phyloP scores from a whole-genome alignment of 2,329 filamentous ascomycete genomes.

The Botrytis fabae region DNA sequence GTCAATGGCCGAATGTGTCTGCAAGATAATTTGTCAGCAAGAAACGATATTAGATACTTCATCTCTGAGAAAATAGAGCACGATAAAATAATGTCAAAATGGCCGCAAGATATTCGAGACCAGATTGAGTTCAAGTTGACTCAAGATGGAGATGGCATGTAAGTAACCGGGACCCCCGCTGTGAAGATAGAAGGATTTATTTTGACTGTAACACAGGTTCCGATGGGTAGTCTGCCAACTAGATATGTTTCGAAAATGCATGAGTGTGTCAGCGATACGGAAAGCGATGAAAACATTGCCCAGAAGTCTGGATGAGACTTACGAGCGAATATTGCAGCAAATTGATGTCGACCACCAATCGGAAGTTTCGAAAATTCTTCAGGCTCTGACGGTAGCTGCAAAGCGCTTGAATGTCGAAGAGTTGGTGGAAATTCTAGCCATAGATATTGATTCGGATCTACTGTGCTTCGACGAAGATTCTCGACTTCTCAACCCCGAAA shows the following conservation, averaged over 20 bases:
- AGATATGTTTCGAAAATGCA: conserved; percentile 33
- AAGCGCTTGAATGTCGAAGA: conserved; percentile 34
- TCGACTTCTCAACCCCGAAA: conserved; percentile 41
- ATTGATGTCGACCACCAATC: conserved; percentile 31
- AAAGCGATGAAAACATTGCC: conserved; percentile 41
- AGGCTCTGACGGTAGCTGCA: conserved; percentile 33
- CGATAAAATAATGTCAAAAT: conserved; percentile 34
- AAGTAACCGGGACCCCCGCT: conserved; percentile 22
- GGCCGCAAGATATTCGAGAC: conserved; percentile 33
- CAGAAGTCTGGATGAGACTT: conserved; percentile 41
- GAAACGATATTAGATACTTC: conserved; percentile 39
- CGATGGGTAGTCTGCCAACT: conserved; percentile 44
- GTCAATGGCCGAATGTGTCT: conserved; percentile 29
- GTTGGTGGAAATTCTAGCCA: conserved; percentile 37
- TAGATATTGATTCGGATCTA: conserved; percentile 33
- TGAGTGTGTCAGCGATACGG: conserved; percentile 31
- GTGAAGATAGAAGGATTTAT: background rate
- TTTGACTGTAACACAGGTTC: conserved; percentile 37
- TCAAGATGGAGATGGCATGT: conserved; percentile 40
- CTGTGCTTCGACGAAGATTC: conserved; percentile 41
- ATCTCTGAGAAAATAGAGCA: conserved; percentile 34
- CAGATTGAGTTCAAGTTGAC: conserved; percentile 38
- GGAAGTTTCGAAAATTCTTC: conserved; percentile 33
- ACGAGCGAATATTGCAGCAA: conserved; percentile 40
- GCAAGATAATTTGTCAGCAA: conserved; percentile 24